Conservation (phyloP, 1,284 basidiomycete genomes). For the Leccinum fallax region DNA sequence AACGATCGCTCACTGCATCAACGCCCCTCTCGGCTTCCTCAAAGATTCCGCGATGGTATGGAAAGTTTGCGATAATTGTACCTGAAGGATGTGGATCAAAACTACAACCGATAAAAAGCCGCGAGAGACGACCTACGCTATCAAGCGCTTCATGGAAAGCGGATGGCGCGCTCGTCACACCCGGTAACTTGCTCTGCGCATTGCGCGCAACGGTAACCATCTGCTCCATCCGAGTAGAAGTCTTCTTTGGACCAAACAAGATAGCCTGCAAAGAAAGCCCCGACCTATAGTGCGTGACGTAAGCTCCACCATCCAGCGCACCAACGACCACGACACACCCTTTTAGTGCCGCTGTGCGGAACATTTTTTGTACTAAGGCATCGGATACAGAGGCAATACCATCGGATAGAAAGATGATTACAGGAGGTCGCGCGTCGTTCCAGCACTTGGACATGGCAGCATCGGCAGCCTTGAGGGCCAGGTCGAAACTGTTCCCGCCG, state of each 20-base stretch:
- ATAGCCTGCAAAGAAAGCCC: conserved; percentile 61
- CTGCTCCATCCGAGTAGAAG: conserved; percentile 38
- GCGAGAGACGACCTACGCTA: conserved; percentile 40
- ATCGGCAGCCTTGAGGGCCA: conserved; percentile 45
- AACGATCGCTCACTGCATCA: conserved; percentile 35
- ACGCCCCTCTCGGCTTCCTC: conserved; percentile 51
- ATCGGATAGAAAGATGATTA: conserved; percentile 63
- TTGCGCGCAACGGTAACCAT: conserved; percentile 56
- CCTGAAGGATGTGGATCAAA: neutral
- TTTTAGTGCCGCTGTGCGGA: conserved; percentile 41
- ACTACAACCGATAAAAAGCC: no score
- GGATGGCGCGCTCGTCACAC: conserved; percentile 41
- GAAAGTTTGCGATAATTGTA: conserved; percentile 54
- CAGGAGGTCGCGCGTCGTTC: conserved; percentile 54
- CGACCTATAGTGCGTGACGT: conserved; percentile 39
- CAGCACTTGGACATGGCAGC: conserved; percentile 45
- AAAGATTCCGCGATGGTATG: conserved; percentile 59
- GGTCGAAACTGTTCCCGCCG: conserved; percentile 51
- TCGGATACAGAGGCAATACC: conserved; percentile 45
- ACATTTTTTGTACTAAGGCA: conserved; percentile 42
- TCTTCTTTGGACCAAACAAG: conserved; percentile 49
- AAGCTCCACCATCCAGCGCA: neutral
- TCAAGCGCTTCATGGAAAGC: conserved; percentile 56
- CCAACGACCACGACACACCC: conserved; percentile 40
- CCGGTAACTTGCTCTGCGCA: conserved; percentile 42